Conservation (phyloP, 1,284 basidiomycete genomes). For the Chalciporus sp. region DNA sequence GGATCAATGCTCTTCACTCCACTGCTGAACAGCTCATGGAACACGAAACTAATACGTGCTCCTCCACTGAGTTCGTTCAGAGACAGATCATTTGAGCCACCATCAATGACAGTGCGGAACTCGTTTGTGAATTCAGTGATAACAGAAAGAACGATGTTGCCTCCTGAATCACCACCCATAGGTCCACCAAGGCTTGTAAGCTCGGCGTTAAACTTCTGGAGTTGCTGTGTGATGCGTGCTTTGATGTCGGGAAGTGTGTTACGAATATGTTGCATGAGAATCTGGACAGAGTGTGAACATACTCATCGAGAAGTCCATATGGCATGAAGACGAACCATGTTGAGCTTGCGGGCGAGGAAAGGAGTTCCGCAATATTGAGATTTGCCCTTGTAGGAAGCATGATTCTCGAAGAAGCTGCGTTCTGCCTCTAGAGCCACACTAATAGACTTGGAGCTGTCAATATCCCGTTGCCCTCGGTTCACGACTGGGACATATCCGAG, state of each 20-base stretch:
- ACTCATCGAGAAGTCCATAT: not conserved
- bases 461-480: conserved; percentile 97
- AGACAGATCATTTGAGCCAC: conserved; percentile 93
- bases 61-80: conserved; percentile 96
- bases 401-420: conserved; percentile 91
- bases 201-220: conserved; percentile 87
- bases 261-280: conserved; percentile 98
- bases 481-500: conserved; percentile 97
- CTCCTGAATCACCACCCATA: conserved; percentile 83
- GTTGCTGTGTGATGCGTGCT: conserved; percentile 84
- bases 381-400: conserved; percentile 91
- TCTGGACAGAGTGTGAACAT: conserved; percentile 48
- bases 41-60: conserved; percentile 97
- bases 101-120: conserved; percentile 96
- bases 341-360: conserved; percentile 95
- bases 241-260: conserved; percentile 98
- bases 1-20: conserved; percentile 96
- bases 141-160: conserved; percentile 89
- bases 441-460: conserved; percentile 88
- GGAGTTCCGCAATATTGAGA: conserved; percentile 97
- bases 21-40: conserved; percentile 97
- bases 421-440: conserved; percentile 85
- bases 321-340: conserved; percentile 64
- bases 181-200: conserved; percentile 86
- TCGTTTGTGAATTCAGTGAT: conserved; percentile 98